phyloP scores from a whole-genome alignment of 345 rosid species.

The Populus pruinosa region DNA sequence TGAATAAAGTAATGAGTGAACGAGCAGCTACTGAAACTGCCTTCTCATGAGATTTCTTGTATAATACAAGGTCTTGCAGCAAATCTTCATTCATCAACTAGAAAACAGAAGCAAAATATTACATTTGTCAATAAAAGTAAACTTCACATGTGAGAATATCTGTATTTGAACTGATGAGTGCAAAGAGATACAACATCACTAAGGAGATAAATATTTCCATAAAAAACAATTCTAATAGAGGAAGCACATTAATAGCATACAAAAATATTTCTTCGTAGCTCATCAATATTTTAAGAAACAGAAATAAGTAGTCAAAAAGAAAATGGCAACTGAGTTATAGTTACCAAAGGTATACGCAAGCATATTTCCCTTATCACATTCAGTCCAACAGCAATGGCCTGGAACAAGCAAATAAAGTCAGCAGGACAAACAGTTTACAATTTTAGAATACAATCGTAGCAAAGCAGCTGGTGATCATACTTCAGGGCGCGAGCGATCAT shows the following conservation, averaged over 20 bases:
- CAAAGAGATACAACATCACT: no score
- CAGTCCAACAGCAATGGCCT: conserved; percentile 93
- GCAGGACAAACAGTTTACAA: neutral
- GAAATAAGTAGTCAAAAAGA: neutral
- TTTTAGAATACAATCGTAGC: neutral
- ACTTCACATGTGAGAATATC: neutral
- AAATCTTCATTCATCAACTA: conserved; percentile 95
- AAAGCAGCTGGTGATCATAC: conserved; percentile 26
- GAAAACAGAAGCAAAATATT: conserved; percentile 21
- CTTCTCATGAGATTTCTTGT: conserved; percentile 85
- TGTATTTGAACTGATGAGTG: neutral
- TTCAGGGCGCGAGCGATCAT: conserved; percentile 90
- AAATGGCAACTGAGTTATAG: conserved; percentile 4
- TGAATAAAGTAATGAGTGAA: conserved; percentile 79
- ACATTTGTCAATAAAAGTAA: neutral
- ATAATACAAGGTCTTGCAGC: conserved; percentile 87
- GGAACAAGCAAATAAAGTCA: conserved; percentile 17
- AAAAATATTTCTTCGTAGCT: neutral
- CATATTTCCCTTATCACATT: conserved; percentile 92
- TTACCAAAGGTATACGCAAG: conserved; percentile 86
- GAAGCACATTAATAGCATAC: no score
- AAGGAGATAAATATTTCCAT: no score
- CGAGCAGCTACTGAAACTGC: conserved; percentile 85
- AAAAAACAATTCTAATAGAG: no score
- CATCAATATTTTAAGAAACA: neutral